phyloP scores from a whole-genome alignment of 1,139 yeast genomes.

The Arxiozyma heterogenica region DNA sequence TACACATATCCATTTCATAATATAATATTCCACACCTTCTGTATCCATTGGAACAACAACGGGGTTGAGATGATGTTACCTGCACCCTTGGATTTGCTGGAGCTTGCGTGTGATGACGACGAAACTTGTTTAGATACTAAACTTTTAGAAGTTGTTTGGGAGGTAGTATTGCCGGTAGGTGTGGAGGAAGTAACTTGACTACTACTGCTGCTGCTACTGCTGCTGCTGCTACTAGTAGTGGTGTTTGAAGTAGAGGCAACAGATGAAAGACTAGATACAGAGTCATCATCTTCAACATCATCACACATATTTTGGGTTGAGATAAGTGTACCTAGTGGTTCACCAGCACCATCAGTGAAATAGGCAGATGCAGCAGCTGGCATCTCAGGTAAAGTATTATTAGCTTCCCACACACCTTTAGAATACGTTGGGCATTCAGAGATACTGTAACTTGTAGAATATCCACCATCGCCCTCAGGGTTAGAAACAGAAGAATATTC shows the following conservation, averaged over 20 bases:
- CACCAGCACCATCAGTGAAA: conserved; percentile 68
- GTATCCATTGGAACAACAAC: conserved; percentile 13
- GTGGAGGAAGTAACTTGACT: conserved; percentile 5
- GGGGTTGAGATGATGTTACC: conserved; percentile 17
- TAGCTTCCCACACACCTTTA: conserved; percentile 47
- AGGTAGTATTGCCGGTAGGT: conserved; percentile 14
- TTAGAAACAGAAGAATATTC: conserved; percentile 42
- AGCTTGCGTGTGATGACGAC: conserved; percentile 4
- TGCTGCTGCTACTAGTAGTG: no score
- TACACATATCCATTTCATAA: conserved; percentile 3
- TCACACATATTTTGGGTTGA: conserved; percentile 68
- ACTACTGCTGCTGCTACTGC: no score
- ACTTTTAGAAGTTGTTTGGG: conserved; percentile 9
- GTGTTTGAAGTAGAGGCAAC: conserved; percentile 6
- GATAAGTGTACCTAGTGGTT: conserved; percentile 65
- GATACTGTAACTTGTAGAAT: conserved; percentile 38
- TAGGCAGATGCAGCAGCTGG: conserved; percentile 70
- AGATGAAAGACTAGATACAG: conserved; percentile 25
- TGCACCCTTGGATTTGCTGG: conserved; percentile 17
- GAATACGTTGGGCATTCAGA: conserved; percentile 60
- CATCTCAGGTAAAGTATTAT: conserved; percentile 58
- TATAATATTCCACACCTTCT: conserved; percentile 12
- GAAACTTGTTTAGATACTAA: conserved; percentile 13
- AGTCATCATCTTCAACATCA: conserved; percentile 39
- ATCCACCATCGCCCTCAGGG: conserved; percentile 73